Percentiles rank a stretch among this genome's conserved stretches.
phyloP scores from a whole-genome alignment of 352 stramenopile genomes.

The Albugo candida region DNA sequence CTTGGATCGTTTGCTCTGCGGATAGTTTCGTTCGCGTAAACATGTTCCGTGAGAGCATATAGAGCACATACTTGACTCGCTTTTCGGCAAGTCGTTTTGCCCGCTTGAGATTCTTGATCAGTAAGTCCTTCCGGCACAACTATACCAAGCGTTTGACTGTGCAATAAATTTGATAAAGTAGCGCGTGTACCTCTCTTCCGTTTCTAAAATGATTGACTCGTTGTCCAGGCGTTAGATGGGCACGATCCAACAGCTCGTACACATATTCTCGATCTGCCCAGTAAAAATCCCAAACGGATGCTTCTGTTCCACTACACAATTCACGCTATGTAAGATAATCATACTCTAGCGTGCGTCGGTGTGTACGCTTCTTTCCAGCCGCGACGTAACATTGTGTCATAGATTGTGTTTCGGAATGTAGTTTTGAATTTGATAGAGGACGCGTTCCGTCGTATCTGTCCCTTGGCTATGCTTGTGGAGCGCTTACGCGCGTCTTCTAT shows the following conservation, averaged over 20 bases:
- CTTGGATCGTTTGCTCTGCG: too few species aligned
- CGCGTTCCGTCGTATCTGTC: conserved; percentile 1
- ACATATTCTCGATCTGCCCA: conserved; percentile 82
- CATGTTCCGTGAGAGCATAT: too few species aligned
- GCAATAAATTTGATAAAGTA: background rate
- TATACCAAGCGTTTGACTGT: conserved; percentile 5
- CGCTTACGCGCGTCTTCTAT: background rate
- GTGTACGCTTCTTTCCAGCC: conserved; percentile 78
- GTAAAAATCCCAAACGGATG: conserved; percentile 81
- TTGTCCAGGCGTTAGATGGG: conserved; percentile 62
- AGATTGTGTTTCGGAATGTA: conserved; percentile 84
- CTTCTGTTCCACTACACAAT: conserved; percentile 5
- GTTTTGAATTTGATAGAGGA: conserved; percentile 69
- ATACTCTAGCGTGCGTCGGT: conserved; percentile 1
- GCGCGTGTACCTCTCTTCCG: conserved; percentile 28
- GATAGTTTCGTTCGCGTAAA: too few species aligned
- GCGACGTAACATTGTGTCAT: conserved; percentile 71
- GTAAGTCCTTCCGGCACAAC: conserved; percentile 84
- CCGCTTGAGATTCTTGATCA: conserved; percentile 92
- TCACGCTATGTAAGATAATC: background rate
- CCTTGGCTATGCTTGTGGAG: background rate
- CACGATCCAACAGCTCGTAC: conserved; percentile 80
- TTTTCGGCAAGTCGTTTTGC: conserved; percentile 64
- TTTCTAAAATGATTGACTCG: conserved; percentile 86
- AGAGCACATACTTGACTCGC: conserved; percentile 28